Conservation (phyloP, 305 asterid genomes). For the Galium porrigens region DNA sequence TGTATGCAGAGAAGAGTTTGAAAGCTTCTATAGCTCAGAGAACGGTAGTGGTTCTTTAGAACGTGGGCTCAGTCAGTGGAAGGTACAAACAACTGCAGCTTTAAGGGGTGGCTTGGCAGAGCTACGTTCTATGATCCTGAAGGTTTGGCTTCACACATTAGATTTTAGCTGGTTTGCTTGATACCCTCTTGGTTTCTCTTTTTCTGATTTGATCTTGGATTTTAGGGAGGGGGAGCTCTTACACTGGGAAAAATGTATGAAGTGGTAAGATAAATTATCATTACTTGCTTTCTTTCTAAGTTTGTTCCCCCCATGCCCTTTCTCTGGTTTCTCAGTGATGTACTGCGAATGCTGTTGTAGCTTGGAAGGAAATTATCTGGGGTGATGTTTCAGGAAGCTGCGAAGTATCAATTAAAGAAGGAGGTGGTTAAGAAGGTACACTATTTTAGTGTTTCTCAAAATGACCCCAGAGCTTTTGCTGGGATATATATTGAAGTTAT, state of each 20-base stretch:
- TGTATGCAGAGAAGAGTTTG: conserved; percentile 42
- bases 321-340: not conserved
- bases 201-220: conserved; percentile 19
- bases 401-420: conserved; percentile 58
- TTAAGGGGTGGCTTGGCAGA: conserved; percentile 60
- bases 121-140: conserved; percentile 43
- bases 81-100: conserved; percentile 65
- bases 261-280: conserved; percentile 33
- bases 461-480: not conserved
- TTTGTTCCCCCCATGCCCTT: not conserved
- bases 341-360: conserved; percentile 27
- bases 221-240: conserved; percentile 82
- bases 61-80: conserved; percentile 68
- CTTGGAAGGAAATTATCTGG: conserved; percentile 64
- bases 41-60: conserved; percentile 38
- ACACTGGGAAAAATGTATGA: conserved; percentile 58
- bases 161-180: conserved; percentile 11
- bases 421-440: conserved; percentile 57
- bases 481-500: not conserved
- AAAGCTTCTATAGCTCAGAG: conserved; percentile 27
- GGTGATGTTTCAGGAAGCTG: conserved; percentile 60
- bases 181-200: conserved; percentile 9
- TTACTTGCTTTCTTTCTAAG: not conserved
- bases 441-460: not conserved
- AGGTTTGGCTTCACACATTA: conserved; percentile 30